Percentiles rank a stretch among this genome's conserved stretches.
Evolutionary conservation across 345 rosid species (phyloP).

Genomic region (Orychophragmus violaceus): DNA sequence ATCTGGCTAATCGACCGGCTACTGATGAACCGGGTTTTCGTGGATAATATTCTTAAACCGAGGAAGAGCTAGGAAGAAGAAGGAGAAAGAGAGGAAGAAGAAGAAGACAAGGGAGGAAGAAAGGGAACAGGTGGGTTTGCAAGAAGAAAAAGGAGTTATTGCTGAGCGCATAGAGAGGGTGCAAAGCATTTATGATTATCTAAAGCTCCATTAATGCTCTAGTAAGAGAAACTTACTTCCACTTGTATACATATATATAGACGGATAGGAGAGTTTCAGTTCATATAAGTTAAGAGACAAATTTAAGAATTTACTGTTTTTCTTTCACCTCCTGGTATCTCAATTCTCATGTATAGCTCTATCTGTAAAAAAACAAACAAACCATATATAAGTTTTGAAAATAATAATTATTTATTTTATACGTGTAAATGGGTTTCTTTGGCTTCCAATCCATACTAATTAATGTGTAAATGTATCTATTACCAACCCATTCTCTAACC

Average conservation of each 20-base stretch:
- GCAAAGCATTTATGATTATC: slow-evolving; percentile 65
- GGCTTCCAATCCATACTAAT: background rate
- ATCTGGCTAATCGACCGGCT: background rate
- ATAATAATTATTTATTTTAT: background rate
- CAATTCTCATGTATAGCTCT: background rate
- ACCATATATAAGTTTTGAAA: background rate
- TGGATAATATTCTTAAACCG: slow-evolving; percentile 3
- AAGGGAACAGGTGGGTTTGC: slow-evolving; percentile 27
- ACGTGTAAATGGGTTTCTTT: background rate
- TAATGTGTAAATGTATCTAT: background rate
- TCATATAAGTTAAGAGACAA: background rate
- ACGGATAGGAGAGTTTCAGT: background rate
- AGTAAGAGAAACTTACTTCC: slow-evolving; percentile 28
- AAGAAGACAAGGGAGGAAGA: slow-evolving; percentile 21
- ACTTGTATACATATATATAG: background rate
- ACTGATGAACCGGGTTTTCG: background rate
- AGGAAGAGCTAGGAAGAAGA: slow-evolving; percentile 2
- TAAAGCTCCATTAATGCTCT: slow-evolving; percentile 33
- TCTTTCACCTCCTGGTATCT: slow-evolving; percentile 16
- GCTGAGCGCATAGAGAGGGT: slow-evolving; percentile 66
- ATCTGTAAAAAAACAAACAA: background rate
- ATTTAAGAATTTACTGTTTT: slow-evolving; percentile 12
- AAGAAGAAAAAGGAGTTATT: slow-evolving; percentile 54
- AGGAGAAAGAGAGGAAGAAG: background rate
- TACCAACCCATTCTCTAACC: slow-evolving; percentile 11